A percentile compares a stretch with the other conserved stretches of the same genome.
Conservation (phyloP, 2,329 filamentous ascomycete genomes). For the Atkinsonella texensis region DNA sequence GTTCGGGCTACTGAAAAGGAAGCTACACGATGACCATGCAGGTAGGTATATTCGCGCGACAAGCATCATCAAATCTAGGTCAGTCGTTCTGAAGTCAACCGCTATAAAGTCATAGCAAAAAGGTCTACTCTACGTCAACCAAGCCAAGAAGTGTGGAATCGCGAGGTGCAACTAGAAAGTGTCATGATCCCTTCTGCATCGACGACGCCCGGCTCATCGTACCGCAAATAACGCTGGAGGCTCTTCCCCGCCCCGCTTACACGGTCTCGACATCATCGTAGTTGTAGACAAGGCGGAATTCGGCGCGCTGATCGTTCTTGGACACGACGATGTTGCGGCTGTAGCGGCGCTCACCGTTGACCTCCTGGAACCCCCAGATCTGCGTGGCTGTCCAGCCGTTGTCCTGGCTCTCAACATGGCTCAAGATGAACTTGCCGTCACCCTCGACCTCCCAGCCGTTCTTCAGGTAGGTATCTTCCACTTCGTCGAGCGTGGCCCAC, state of each 20-base stretch:
- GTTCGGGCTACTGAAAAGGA: too few species aligned
- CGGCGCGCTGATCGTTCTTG: constrained; percentile 36
- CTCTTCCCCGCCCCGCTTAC: not conserved
- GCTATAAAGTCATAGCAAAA: too few species aligned
- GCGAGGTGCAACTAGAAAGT: too few species aligned
- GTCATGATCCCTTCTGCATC: too few species aligned
- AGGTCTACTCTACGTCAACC: too few species aligned
- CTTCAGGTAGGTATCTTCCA: constrained; percentile 44
- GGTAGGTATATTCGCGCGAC: too few species aligned
- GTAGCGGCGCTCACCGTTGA: constrained; percentile 41
- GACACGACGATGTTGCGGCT: constrained; percentile 40
- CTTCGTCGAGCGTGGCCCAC: constrained; percentile 34
- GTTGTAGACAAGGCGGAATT: constrained; percentile 46
- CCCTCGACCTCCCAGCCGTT: constrained; percentile 48
- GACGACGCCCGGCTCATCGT: too few species aligned
- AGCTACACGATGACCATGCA: too few species aligned
- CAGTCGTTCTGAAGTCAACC: too few species aligned
- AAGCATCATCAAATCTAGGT: too few species aligned
- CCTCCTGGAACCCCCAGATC: constrained; percentile 48
- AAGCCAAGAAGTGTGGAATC: too few species aligned
- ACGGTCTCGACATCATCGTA: constrained; percentile 17
- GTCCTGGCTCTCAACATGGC: constrained; percentile 42
- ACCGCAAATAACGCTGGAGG: too few species aligned
- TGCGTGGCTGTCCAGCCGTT: constrained; percentile 43
- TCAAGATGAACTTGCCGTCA: constrained; percentile 52